Evolutionary conservation across 2,329 filamentous ascomycete genomes (phyloP).

Genomic region (Verticillium klebahnii): DNA sequence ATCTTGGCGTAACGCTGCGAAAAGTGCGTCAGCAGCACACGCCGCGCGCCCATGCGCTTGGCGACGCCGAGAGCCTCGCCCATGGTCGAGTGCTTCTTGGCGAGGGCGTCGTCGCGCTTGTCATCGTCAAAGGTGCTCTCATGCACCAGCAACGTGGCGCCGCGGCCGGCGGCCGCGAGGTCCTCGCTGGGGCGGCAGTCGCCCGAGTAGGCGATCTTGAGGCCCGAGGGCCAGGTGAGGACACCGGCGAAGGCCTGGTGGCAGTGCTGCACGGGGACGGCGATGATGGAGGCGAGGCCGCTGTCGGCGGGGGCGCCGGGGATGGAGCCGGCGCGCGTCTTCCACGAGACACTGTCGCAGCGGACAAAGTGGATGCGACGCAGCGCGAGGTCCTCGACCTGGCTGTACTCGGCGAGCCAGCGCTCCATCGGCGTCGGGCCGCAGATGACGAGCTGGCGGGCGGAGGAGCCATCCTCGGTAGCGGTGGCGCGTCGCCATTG

Average conservation of each 20-base stretch:
- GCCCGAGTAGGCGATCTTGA: conserved; percentile 90
- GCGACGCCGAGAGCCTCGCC: conserved; percentile 79
- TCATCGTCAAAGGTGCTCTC: conserved; percentile 96
- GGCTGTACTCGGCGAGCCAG: conserved; percentile 75
- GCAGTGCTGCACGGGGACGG: conserved; percentile 73
- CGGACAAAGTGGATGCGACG: conserved; percentile 36
- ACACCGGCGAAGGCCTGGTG: conserved; percentile 70
- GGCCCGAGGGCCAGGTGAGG: conserved; percentile 71
- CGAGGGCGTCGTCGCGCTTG: conserved; percentile 67
- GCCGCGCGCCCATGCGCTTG: conserved; percentile 70
- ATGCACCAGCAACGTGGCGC: conserved; percentile 82
- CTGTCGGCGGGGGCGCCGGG: conserved; percentile 33
- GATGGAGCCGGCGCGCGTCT: conserved; percentile 1
- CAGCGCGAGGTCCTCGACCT: conserved; percentile 73
- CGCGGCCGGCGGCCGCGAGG: conserved; percentile 68
- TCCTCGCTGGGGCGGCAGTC: conserved; percentile 76
- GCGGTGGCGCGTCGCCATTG: conserved; percentile 66
- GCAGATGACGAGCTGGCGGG: conserved; percentile 56
- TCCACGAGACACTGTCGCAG: background rate
- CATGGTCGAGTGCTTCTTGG: conserved; percentile 89
- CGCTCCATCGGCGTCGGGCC: conserved; percentile 67
- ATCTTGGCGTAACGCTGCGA: conserved; percentile 87
- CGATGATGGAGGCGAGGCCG: conserved; percentile 63
- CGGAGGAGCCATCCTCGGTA: conserved; percentile 19
- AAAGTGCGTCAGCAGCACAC: conserved; percentile 89